A percentile compares a stretch with the other conserved stretches of the same genome.
phyloP scores from a whole-genome alignment of 257 asterid species.

The Pogostemon cablin region DNA sequence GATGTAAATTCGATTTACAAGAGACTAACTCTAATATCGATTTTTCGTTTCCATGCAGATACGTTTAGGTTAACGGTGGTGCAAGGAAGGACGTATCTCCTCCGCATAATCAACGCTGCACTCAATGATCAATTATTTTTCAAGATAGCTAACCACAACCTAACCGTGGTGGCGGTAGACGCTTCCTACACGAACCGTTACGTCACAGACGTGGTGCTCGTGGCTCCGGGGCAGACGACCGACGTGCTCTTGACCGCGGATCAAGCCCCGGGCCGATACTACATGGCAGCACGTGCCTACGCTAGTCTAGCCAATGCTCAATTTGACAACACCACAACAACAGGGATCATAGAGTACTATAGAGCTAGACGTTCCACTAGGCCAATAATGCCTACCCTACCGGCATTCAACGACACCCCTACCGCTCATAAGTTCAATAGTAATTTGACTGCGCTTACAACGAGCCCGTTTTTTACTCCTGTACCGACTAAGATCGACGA shows the following conservation, averaged over 20 bases:
- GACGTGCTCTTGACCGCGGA: constrained; percentile 64
- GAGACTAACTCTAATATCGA: background rate
- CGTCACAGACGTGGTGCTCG: constrained; percentile 62
- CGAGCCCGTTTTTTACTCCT: constrained; percentile 53
- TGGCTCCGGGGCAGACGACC: constrained; percentile 73
- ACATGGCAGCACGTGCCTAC: constrained; percentile 74
- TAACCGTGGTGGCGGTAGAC: constrained; percentile 67
- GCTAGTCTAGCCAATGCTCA: constrained; percentile 36
- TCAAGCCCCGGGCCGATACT: constrained; percentile 54
- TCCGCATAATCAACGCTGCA: constrained; percentile 81
- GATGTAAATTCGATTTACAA: too few relatives aligned
- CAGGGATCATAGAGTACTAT: constrained; percentile 53
- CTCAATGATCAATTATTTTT: constrained; percentile 61
- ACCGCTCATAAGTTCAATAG: constrained; percentile 62
- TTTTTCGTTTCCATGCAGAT: constrained; percentile 29
- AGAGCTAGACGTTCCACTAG: constrained; percentile 29
- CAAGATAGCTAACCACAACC: constrained; percentile 67
- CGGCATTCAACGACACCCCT: constrained; percentile 70
- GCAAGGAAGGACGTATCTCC: constrained; percentile 63
- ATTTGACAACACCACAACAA: constrained; percentile 55
- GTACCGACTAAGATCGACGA: constrained; percentile 54
- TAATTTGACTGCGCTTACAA: constrained; percentile 58
- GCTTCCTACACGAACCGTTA: constrained; percentile 72
- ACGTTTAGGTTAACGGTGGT: constrained; percentile 49
- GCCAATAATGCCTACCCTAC: constrained; percentile 65